Percentiles rank a stretch among this genome's conserved stretches.
These are phyloP conservation scores for Kluyveromyces lactis DNA, from an alignment of 805 yeast species.

Conservation along the genomic window DNA sequence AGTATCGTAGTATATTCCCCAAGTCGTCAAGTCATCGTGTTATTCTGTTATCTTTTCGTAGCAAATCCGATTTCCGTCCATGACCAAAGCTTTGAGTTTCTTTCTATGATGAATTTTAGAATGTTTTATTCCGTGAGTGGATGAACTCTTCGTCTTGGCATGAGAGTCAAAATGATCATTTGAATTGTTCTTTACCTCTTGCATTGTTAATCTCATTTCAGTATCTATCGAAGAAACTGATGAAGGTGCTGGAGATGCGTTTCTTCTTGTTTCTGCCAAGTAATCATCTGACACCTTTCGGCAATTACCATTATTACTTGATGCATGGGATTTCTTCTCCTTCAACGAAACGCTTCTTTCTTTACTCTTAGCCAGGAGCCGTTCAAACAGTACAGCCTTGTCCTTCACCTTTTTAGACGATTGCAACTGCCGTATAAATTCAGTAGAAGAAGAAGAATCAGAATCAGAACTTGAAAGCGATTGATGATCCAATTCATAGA, in stretches of 20 bases:
- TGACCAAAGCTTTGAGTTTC: slow-evolving; percentile 17
- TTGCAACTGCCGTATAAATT: slow-evolving; percentile 20
- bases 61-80: slow-evolving; percentile 19
- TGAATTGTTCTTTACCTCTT: background rate
- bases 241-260: slow-evolving; percentile 6
- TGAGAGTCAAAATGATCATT: background rate
- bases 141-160: background rate
- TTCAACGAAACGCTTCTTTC: slow-evolving; percentile 1
- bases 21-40: too few relatives aligned
- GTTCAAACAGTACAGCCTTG: slow-evolving; percentile 26
- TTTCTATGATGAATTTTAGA: slow-evolving; percentile 13
- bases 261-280: slow-evolving; percentile 15
- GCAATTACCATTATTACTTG: slow-evolving; percentile 1
- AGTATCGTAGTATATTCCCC: too few relatives aligned
- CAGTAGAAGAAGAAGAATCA: slow-evolving; percentile 14
- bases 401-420: slow-evolving; percentile 27
- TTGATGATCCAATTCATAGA: slow-evolving; percentile 12
- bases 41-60: slow-evolving; percentile 15
- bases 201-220: too few relatives aligned
- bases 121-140: slow-evolving; percentile 4
- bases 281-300: slow-evolving; percentile 18
- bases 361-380: slow-evolving; percentile 11
- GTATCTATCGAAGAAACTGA: too few relatives aligned
- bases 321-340: background rate
- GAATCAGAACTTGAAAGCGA: slow-evolving; percentile 9